Percentiles rank a stretch among this genome's conserved stretches.
phyloP scores from a whole-genome alignment of 352 stramenopile species.

The Globisporangium ultimum region DNA sequence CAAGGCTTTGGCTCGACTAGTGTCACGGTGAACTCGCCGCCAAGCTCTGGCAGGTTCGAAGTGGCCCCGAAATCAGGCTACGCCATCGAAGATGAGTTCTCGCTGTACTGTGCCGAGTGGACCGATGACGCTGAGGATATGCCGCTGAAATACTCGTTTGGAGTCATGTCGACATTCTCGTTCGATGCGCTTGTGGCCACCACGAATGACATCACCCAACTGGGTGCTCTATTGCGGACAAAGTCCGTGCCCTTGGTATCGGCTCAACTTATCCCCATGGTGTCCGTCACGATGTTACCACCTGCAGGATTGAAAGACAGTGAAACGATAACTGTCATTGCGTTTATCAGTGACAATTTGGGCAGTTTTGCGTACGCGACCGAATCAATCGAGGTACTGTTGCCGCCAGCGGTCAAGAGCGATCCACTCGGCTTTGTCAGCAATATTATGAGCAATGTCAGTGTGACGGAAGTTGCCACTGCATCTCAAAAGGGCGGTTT shows the following conservation, averaged over 20 bases:
- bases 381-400: conserved; percentile 30
- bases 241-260: conserved; percentile 33
- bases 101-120: conserved; percentile 49
- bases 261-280: conserved; percentile 33
- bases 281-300: conserved; percentile 38
- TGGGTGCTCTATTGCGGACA: conserved; percentile 27
- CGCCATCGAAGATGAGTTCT: conserved; percentile 54
- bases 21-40: conserved; percentile 58
- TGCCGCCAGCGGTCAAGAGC: conserved; percentile 28
- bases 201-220: conserved; percentile 12
- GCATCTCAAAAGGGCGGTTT: conserved; percentile 27
- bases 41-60: conserved; percentile 43
- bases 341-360: conserved; percentile 50
- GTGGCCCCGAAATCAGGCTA: conserved; percentile 42
- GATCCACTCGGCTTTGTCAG: conserved; percentile 40
- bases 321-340: conserved; percentile 43
- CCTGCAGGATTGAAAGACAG: conserved; percentile 21
- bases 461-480: conserved; percentile 7
- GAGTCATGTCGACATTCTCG: conserved; percentile 27
- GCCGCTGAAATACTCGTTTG: conserved; percentile 62
- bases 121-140: conserved; percentile 56
- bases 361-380: conserved; percentile 34
- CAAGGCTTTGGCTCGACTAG: conserved; percentile 44
- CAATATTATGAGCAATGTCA: conserved; percentile 21
- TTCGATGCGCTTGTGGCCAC: conserved; percentile 25